Conservation (phyloP, 495 filamentous ascomycete species). For the Immersiella caudata region DNA sequence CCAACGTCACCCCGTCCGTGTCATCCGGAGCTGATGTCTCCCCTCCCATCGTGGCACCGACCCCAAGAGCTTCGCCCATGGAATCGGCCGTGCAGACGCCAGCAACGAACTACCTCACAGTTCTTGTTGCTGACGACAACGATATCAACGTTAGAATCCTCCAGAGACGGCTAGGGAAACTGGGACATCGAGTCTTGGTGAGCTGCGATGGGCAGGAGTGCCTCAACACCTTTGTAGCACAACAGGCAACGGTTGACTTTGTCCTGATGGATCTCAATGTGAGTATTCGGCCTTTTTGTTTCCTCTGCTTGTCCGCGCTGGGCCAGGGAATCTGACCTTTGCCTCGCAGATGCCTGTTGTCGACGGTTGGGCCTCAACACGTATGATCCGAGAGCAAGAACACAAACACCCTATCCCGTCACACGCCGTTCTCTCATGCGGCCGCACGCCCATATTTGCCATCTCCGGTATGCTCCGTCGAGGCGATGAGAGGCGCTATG, state of each 20-base stretch:
- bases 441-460: conserved; percentile 30
- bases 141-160: conserved; percentile 80
- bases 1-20: conserved; percentile 2
- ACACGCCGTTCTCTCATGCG: conserved; percentile 25
- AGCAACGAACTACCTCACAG: conserved; percentile 50
- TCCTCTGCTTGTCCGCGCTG: too few relatives aligned
- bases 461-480: conserved; percentile 30
- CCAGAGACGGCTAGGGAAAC: conserved; percentile 70
- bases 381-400: conserved; percentile 29
- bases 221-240: conserved; percentile 55
- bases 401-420: conserved; percentile 22
- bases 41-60: conserved; percentile 20
- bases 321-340: not conserved
- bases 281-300: conserved; percentile 2
- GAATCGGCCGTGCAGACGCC: conserved; percentile 13
- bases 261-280: conserved; percentile 34
- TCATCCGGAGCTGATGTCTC: conserved; percentile 19
- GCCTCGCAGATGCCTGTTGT: conserved; percentile 31
- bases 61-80: conserved; percentile 24
- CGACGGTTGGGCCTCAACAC: conserved; percentile 26
- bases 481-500: conserved; percentile 23
- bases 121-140: conserved; percentile 83
- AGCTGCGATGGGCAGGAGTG: conserved; percentile 82
- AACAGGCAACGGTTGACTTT: conserved; percentile 30
- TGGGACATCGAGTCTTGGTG: conserved; percentile 68